Evolutionary conservation across 495 filamentous ascomycete species (phyloP).

Genomic region (Chaetomium fimeti): DNA sequence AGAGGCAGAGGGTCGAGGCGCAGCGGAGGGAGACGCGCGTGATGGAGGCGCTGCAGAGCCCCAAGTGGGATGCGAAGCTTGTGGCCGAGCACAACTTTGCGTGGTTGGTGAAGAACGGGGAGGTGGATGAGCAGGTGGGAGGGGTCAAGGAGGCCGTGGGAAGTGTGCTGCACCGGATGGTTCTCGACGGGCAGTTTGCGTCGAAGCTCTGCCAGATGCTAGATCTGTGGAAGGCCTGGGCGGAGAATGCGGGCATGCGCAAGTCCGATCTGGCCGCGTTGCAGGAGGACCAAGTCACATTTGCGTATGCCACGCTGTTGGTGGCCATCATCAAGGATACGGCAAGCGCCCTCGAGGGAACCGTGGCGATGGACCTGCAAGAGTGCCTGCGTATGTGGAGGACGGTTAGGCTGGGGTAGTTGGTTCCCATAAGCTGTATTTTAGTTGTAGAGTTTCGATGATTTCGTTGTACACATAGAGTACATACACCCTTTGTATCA

Average conservation of each 20-base stretch:
- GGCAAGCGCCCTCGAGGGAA: conserved; percentile 48
- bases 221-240: conserved; percentile 58
- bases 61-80: conserved; percentile 52
- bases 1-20: conserved; percentile 34
- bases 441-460: background rate
- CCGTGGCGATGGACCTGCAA: conserved; percentile 58
- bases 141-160: conserved; percentile 47
- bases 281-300: conserved; percentile 44
- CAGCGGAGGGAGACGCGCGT: conserved; percentile 47
- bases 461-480: background rate
- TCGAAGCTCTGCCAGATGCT: conserved; percentile 49
- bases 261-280: conserved; percentile 50
- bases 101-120: conserved; percentile 44
- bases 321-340: conserved; percentile 53
- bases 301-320: conserved; percentile 54
- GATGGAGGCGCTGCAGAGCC: conserved; percentile 57
- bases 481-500: background rate
- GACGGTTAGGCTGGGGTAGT: conserved; percentile 54
- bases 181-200: conserved; percentile 50
- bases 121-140: conserved; percentile 24
- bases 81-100: conserved; percentile 51
- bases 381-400: conserved; percentile 61
- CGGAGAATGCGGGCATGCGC: conserved; percentile 57
- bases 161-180: conserved; percentile 53
- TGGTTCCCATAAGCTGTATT: background rate